Conservation (phyloP, 768 basidiomycete genomes). For the Porphyrellus cyaneotinctus region DNA sequence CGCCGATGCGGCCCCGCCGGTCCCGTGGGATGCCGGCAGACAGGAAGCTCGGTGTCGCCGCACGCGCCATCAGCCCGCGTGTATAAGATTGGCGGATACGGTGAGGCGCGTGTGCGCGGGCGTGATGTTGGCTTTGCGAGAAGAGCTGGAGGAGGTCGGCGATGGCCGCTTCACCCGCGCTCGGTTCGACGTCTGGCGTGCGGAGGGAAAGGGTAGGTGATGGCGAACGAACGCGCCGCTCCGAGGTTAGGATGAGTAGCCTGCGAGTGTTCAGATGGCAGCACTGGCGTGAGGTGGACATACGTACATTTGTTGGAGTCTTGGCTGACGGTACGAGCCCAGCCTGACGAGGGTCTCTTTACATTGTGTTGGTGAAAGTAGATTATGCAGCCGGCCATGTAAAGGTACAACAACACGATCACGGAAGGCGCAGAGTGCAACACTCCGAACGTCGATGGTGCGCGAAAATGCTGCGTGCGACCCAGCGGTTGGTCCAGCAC, state of each 20-base stretch:
- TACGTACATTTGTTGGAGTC: slow-evolving; percentile 76
- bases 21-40: slow-evolving; percentile 73
- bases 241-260: slow-evolving; percentile 73
- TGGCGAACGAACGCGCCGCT: slow-evolving; percentile 52
- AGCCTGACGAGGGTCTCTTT: slow-evolving; percentile 57
- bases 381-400: slow-evolving; percentile 49
- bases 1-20: slow-evolving; percentile 70
- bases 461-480: slow-evolving; percentile 34
- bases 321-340: slow-evolving; percentile 56
- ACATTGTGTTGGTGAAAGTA: slow-evolving; percentile 49
- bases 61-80: slow-evolving; percentile 26
- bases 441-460: slow-evolving; percentile 74
- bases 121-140: slow-evolving; percentile 47
- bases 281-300: neutral
- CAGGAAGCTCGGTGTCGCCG: slow-evolving; percentile 58
- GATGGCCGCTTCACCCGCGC: slow-evolving; percentile 64
- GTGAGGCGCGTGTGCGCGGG: slow-evolving; percentile 23
- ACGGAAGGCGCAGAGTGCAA: slow-evolving; percentile 77
- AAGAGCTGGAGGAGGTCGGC: slow-evolving; percentile 61
- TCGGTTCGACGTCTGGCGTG: slow-evolving; percentile 47
- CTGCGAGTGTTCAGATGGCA: slow-evolving; percentile 31
- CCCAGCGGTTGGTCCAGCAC: slow-evolving; percentile 31
- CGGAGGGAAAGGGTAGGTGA: slow-evolving; percentile 59
- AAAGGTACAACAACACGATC: slow-evolving; percentile 74
- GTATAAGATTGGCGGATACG: slow-evolving; percentile 29